Base-by-base conservation (phyloP, 2,329 filamentous ascomycete genomes). In the Coniochaeta hoffmannii region DNA sequence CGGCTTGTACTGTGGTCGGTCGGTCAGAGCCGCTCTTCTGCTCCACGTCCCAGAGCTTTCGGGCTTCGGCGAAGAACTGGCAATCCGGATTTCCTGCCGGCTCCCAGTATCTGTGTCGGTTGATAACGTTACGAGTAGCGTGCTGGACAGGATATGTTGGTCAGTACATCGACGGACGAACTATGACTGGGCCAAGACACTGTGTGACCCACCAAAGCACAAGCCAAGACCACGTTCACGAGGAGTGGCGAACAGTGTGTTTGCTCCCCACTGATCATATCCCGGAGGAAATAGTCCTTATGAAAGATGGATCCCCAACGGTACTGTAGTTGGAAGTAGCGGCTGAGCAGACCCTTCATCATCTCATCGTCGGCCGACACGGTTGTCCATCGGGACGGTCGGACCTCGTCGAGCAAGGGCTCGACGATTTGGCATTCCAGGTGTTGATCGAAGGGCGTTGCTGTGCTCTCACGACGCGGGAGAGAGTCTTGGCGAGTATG, bases 331-430 rank as follows among this genome's bases (percentile, higher is more conserved):
- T 64, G 63, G 54, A 77, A 86, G 71, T 89, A 92, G 52, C 88
- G 83, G 68, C 93, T 88, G 70, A 91, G 78, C 35, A 93, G 68
- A 61, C 66, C 65, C 28, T 66, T 63, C 64, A 74, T 68, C 8
- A 75, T 61, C 1, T 17, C 54, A 36, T 75, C 65, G 28, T 75
- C 66, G 6, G 59, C 54, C 36, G 65, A 67, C 3, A 74, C 67
- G 0, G 55, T 54, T 0, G 73, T 75, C 73, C 73, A 75, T 8
- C 57, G 36, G 0, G 72, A 71, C 1, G 66, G 59, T 12, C 58
- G 65, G 1, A 65, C 62, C 4, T 63, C 61, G 0, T 61, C 58
- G 3, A 76, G 61, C 1, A 57, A 60, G 2, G 69, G 67, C 1
- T 75, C 69, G 3, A 70, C 54, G 0, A 75, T 56, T 0, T 50